Base-by-base conservation (phyloP, 495 filamentous ascomycete species). In the Penicillium ucsense region DNA sequence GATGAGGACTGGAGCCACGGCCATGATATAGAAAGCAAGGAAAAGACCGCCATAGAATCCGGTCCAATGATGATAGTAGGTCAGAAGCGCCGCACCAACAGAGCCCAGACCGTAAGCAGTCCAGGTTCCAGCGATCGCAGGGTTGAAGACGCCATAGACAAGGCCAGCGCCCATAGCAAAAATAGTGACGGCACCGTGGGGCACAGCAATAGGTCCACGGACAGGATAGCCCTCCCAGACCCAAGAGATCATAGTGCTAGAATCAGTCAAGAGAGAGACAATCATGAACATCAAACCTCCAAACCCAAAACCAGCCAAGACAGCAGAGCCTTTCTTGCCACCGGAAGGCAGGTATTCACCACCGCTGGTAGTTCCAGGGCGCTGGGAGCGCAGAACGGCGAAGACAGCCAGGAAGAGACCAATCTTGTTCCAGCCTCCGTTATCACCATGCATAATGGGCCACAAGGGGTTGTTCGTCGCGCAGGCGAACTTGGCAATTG, bases 161-260 rank as follows among this genome's bases (percentile, higher is more conserved):
- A 95, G 72, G 42, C 94, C 94, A 41, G 72, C 73, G 34, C 85
- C 86, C 92, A 97, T 99, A 48, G 79, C 80, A 43, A 83, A 76
- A 46, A 96, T 81, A 3, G 88, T 94, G 51, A 80, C 78, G 45
- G 85, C 85, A 43, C 88, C 94, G 58, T 99, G 89, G 20, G 89
- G 86, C 41, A 80, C 89, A 44, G 90, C 83, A 38, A 95, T 78
- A 4, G 94, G 94, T 4, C 94, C 94, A 40, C 86, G 79, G 43
- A 96, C 79, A 35, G 94, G 94, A 56, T 86, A 97, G 11, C 94
- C 94, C 50, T 95, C 89, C 94, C 94, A 99, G n/a, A 86, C 88
- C 94, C 94, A 99, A 28, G 88, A 75, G 49, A 97, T 95, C 89
- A 97, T 97, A 31, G 94, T 99, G 68, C 92, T 96, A 0, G 90